These are phyloP conservation scores for Botrytis byssoidea DNA, from an alignment of 2,329 filamentous ascomycete genomes.

Conservation along the genomic window DNA sequence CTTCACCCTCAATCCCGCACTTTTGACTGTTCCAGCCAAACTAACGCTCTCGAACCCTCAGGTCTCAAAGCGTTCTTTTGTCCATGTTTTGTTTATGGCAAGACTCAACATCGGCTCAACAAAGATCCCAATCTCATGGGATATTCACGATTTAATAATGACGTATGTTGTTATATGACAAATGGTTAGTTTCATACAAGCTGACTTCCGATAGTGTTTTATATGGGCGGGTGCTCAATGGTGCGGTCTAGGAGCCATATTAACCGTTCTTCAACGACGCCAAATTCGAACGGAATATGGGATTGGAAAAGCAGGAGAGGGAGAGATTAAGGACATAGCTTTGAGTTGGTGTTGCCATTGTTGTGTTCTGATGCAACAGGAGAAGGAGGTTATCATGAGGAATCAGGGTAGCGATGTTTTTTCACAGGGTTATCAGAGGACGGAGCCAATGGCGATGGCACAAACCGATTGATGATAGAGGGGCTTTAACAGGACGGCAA, in stretches of 20 bases:
- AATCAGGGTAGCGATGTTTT: conserved; percentile 4
- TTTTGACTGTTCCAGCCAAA: neutral
- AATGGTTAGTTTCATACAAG: conserved; percentile 22
- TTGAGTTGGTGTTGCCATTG: conserved; percentile 40
- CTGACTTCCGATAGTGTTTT: conserved; percentile 23
- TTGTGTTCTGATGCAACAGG: conserved; percentile 34
- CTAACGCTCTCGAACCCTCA: conserved; percentile 14
- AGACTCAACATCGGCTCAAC: conserved; percentile 29
- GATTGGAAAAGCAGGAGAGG: conserved; percentile 39
- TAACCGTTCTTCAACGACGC: conserved; percentile 30
- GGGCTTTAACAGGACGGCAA: neutral
- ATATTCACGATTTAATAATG: conserved; percentile 33
- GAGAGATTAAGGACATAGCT: conserved; percentile 41
- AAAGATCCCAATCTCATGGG: conserved; percentile 29
- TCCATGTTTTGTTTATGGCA: conserved; percentile 36
- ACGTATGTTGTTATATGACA: conserved; percentile 19
- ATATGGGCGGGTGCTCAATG: conserved; percentile 18
- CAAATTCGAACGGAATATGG: conserved; percentile 29
- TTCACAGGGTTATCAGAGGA: conserved; percentile 23
- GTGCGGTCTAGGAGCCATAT: conserved; percentile 26
- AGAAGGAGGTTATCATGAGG: conserved; percentile 33
- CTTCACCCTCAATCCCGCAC: neutral
- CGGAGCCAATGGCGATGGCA: conserved; percentile 24
- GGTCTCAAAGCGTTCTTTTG: conserved; percentile 33
- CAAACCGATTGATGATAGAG: conserved; percentile 7